phyloP scores from a whole-genome alignment of 75 land plant species.

The Ceratopteris richardii region DNA sequence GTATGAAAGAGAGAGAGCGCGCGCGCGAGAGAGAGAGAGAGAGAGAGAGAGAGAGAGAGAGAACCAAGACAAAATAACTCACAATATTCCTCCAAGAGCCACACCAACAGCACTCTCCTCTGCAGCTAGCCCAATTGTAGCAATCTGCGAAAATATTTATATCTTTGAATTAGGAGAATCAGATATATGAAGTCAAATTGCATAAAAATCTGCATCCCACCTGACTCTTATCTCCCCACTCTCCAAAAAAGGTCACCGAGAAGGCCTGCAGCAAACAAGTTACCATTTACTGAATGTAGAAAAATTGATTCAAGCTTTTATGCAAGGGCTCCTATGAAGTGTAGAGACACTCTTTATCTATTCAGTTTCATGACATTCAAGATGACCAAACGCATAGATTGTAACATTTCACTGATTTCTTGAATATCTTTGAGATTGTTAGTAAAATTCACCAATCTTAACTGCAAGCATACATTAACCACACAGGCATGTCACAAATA shows the following conservation, averaged over 20 bases:
- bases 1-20: no score
- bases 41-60: background rate
- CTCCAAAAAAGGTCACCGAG: slow-evolving; percentile 88
- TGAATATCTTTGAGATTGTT: no score
- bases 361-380: no score
- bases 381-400: no score
- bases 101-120: slow-evolving; percentile 91
- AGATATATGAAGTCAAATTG: background rate
- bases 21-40: background rate
- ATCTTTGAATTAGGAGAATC: background rate
- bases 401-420: no score
- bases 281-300: background rate
- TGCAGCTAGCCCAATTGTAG: slow-evolving; percentile 90
- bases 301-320: no score
- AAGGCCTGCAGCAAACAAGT: slow-evolving; percentile 54
- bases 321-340: no score
- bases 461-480: no score
- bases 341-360: no score
- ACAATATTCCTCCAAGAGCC: slow-evolving; percentile 91
- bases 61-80: slow-evolving; percentile 13
- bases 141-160: slow-evolving; percentile 44
- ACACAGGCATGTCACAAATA: no score
- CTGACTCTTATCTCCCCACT: slow-evolving; percentile 99
- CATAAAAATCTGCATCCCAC: slow-evolving; percentile 25
- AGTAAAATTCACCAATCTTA: no score